Percentiles rank a stretch among this genome's conserved stretches.
These are phyloP conservation scores for Daldinia eschscholtzii DNA, from an alignment of 2,329 filamentous ascomycete species.

Conservation along the genomic window DNA sequence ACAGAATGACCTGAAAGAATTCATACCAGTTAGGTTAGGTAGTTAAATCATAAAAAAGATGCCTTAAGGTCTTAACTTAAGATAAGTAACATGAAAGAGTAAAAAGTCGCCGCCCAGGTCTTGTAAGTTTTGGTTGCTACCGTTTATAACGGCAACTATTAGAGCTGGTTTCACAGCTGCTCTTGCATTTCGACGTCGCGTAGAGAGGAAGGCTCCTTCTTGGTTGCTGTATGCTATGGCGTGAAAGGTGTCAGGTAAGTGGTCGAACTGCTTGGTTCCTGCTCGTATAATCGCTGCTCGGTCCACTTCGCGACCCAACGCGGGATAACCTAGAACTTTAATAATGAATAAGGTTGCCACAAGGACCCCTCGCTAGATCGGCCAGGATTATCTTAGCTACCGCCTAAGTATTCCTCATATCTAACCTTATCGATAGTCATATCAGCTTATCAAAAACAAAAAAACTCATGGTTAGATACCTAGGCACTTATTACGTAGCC, in stretches of 20 bases:
- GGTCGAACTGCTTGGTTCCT: background rate
- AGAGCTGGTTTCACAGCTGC: background rate
- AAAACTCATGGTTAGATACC: background rate
- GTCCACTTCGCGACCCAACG: background rate
- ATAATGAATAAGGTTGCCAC: background rate
- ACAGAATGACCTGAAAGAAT: background rate
- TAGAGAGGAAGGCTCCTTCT: background rate
- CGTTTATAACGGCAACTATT: conserved; percentile 1
- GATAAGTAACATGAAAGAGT: too few species aligned
- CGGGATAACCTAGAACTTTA: background rate
- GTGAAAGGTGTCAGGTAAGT: background rate
- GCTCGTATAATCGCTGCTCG: background rate
- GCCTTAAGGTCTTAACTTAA: background rate
- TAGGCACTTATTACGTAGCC: conserved; percentile 1
- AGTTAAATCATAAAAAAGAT: conserved; percentile 10
- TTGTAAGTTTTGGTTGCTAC: background rate
- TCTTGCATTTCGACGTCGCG: background rate
- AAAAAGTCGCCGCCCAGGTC: background rate
- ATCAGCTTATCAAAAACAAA: conserved; percentile 2
- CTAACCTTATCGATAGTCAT: background rate
- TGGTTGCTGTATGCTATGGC: background rate
- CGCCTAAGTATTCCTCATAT: background rate
- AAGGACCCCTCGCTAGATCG: background rate
- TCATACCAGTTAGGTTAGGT: background rate
- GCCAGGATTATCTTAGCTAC: background rate